Conservation (phyloP, 2,329 filamentous ascomycete genomes). For the Hymenoscyphus scutula region DNA sequence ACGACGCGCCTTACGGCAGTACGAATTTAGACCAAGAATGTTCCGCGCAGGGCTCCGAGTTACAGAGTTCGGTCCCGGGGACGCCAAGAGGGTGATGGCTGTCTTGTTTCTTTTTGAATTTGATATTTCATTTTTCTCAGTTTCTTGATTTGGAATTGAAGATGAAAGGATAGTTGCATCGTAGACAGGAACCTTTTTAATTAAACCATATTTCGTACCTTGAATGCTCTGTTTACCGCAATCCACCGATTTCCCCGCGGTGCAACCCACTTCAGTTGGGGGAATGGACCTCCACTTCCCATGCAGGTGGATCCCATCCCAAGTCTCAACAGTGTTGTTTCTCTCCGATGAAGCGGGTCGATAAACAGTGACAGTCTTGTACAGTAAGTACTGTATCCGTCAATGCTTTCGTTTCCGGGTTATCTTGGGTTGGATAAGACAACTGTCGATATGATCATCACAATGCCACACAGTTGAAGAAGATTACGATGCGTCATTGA, state of each 20-base stretch:
- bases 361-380: constrained; percentile 16
- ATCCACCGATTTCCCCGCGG: neutral
- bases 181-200: neutral
- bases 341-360: constrained; percentile 6
- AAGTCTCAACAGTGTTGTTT: neutral
- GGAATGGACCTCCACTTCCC: neutral
- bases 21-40: neutral
- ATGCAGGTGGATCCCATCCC: neutral
- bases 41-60: neutral
- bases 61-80: neutral
- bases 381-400: too few relatives aligned
- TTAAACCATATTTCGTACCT: too few relatives aligned
- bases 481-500: too few relatives aligned
- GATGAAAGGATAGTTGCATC: neutral
- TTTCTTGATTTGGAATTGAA: neutral
- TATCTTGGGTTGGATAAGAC: neutral
- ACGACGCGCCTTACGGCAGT: neutral
- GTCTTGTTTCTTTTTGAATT: neutral
- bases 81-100: neutral
- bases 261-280: neutral
- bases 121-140: neutral
- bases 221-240: neutral
- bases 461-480: too few relatives aligned
- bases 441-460: neutral
- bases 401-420: constrained; percentile 12